Conservation (phyloP, 2,329 filamentous ascomycete species). For the Rhexocercosporidium sp. region DNA sequence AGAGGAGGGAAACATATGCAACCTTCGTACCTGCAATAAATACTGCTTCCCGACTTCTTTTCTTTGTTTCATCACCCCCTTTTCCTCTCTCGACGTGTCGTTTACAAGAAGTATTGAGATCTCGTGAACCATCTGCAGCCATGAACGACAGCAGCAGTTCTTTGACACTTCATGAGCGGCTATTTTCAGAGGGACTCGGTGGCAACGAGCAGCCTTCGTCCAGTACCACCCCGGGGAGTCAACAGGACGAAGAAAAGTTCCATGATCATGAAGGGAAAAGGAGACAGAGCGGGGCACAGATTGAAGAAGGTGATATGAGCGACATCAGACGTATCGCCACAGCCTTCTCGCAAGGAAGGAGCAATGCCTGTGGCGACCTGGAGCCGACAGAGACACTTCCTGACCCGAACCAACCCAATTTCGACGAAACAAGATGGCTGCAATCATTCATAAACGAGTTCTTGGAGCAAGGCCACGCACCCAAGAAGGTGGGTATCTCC, state of each 20-base stretch:
- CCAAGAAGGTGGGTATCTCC: constrained; percentile 53
- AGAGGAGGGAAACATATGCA: not conserved
- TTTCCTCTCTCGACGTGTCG: not conserved
- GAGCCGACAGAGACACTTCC: not conserved
- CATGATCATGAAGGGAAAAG: not conserved
- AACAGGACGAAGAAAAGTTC: not conserved
- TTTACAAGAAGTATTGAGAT: not conserved
- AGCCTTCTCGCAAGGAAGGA: not conserved
- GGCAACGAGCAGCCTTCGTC: not conserved
- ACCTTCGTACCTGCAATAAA: not conserved
- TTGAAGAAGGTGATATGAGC: not conserved
- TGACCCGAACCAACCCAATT: not conserved
- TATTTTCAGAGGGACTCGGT: not conserved
- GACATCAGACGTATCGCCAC: not conserved
- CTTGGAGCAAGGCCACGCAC: not conserved
- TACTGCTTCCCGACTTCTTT: not conserved
- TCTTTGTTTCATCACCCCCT: not conserved
- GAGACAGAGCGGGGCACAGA: not conserved
- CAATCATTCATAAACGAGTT: not conserved
- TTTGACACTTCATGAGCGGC: not conserved
- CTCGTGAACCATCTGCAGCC: not conserved
- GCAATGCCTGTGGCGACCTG: not conserved
- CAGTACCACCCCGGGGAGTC: not conserved
- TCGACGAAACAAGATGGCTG: not conserved
- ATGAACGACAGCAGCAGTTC: not conserved